phyloP scores from a whole-genome alignment of 1,139 yeast genomes.

The Pneumocystis jirovecii region DNA sequence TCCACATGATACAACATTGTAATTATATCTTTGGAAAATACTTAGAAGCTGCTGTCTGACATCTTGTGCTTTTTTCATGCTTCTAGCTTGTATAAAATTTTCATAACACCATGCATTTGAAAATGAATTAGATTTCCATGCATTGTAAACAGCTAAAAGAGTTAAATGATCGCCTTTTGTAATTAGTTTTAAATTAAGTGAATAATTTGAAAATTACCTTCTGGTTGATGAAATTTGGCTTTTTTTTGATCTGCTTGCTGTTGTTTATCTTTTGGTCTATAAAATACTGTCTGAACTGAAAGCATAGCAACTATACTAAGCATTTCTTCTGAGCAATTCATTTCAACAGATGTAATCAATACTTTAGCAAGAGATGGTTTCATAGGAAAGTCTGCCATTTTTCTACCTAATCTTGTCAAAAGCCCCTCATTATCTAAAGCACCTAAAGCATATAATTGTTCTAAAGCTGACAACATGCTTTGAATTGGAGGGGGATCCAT shows the following conservation, averaged over 20 bases:
- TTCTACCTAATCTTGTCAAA: constrained; percentile 57
- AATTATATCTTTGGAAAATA: constrained; percentile 44
- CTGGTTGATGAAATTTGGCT: constrained; percentile 31
- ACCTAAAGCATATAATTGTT: constrained; percentile 64
- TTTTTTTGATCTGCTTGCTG: constrained; percentile 64
- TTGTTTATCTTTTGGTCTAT: constrained; percentile 68
- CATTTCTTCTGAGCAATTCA: constrained; percentile 69
- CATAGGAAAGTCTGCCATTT: constrained; percentile 91
- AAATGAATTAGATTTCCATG: constrained; percentile 54
- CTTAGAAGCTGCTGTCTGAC: constrained; percentile 55
- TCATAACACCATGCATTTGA: constrained; percentile 67
- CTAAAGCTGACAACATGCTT: constrained; percentile 63
- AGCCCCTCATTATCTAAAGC: constrained; percentile 72
- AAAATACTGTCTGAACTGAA: constrained; percentile 71
- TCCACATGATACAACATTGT: constrained; percentile 45
- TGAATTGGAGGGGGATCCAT: constrained; percentile 88
- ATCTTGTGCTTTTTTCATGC: constrained; percentile 62
- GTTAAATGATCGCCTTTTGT: constrained; percentile 81
- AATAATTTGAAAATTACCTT: not conserved
- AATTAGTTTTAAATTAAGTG: not conserved
- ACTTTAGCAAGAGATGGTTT: constrained; percentile 83
- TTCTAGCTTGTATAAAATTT: constrained; percentile 67
- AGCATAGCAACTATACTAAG: constrained; percentile 81
- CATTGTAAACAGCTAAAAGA: constrained; percentile 58
- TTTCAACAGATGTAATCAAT: constrained; percentile 55